phyloP scores from a whole-genome alignment of 176 grass and related monocot genomes.

The Oryza nivara region DNA sequence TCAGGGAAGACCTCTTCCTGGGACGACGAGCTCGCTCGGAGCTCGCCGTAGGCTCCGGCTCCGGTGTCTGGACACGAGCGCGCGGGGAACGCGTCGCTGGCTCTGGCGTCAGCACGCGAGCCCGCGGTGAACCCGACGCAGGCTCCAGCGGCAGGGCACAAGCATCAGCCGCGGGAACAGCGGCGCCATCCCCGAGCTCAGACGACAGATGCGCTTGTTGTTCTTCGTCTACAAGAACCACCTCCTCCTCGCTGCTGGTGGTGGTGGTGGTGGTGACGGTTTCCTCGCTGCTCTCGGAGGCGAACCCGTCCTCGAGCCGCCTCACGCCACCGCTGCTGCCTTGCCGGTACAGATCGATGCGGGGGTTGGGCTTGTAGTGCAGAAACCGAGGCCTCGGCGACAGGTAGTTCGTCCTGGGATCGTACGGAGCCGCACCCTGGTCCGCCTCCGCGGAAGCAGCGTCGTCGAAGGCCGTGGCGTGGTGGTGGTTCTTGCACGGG shows the following conservation, averaged over 20 bases:
- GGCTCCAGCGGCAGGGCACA: not conserved
- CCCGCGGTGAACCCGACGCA: not conserved
- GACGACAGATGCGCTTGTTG: constrained; percentile 18
- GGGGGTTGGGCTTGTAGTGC: constrained; percentile 79
- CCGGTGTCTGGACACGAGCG: not conserved
- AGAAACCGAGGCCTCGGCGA: constrained; percentile 90
- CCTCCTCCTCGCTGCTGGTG: constrained; percentile 32
- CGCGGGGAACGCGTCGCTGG: not conserved
- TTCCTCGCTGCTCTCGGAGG: constrained; percentile 65
- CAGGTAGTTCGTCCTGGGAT: constrained; percentile 87
- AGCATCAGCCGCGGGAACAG: not conserved
- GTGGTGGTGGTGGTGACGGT: constrained; percentile 25
- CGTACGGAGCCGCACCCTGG: constrained; percentile 55
- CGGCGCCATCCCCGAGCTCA: not conserved
- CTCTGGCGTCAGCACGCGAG: not conserved
- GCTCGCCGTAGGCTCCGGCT: constrained; percentile 1
- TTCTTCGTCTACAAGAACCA: constrained; percentile 30
- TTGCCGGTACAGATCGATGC: constrained; percentile 40
- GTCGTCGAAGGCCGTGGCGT: not conserved
- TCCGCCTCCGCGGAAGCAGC: constrained; percentile 27
- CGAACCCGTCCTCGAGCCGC: constrained; percentile 62
- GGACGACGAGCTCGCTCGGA: not conserved
- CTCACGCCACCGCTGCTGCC: constrained; percentile 15
- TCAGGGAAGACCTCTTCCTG: constrained; percentile 30
- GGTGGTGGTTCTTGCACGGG: not conserved